Conservation (phyloP, 2,329 filamentous ascomycete genomes). For the Parastagonospora nodorum region DNA sequence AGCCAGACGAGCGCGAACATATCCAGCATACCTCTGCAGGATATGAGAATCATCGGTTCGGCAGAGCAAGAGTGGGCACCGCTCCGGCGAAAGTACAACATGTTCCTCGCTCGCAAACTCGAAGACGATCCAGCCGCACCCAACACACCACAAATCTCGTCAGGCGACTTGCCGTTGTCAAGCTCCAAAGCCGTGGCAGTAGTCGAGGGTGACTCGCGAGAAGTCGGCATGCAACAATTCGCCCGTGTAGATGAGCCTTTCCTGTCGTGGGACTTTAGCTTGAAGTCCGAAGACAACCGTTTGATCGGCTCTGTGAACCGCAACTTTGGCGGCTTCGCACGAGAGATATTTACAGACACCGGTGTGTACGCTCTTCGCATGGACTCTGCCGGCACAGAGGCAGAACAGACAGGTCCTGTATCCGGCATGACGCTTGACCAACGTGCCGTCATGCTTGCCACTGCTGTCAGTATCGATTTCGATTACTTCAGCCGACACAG, state of each 20-base stretch:
- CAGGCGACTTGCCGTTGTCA: constrained; percentile 55
- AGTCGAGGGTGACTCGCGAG: constrained; percentile 38
- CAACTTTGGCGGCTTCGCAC: constrained; percentile 65
- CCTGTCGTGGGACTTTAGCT: constrained; percentile 68
- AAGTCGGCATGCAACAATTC: constrained; percentile 62
- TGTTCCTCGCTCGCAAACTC: constrained; percentile 62
- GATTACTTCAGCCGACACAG: constrained; percentile 70
- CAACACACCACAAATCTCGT: constrained; percentile 48
- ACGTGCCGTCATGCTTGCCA: constrained; percentile 68
- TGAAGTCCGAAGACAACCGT: constrained; percentile 56
- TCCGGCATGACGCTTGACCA: constrained; percentile 68
- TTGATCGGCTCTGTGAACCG: constrained; percentile 67
- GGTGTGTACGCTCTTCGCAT: constrained; percentile 68
- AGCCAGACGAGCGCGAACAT: constrained; percentile 56
- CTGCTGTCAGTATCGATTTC: constrained; percentile 68
- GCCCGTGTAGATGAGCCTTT: constrained; percentile 67
- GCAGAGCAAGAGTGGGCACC: constrained; percentile 68
- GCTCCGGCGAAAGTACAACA: constrained; percentile 66
- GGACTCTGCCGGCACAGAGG: constrained; percentile 59
- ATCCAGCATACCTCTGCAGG: constrained; percentile 57
- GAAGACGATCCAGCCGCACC: constrained; percentile 42
- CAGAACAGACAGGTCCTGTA: constrained; percentile 46
- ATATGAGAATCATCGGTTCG: constrained; percentile 68
- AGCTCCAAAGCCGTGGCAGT: constrained; percentile 54
- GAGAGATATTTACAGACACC: constrained; percentile 69